Evolutionary conservation across 768 basidiomycete genomes (phyloP).

Genomic region (Chalciporus pseudorubinellus): DNA sequence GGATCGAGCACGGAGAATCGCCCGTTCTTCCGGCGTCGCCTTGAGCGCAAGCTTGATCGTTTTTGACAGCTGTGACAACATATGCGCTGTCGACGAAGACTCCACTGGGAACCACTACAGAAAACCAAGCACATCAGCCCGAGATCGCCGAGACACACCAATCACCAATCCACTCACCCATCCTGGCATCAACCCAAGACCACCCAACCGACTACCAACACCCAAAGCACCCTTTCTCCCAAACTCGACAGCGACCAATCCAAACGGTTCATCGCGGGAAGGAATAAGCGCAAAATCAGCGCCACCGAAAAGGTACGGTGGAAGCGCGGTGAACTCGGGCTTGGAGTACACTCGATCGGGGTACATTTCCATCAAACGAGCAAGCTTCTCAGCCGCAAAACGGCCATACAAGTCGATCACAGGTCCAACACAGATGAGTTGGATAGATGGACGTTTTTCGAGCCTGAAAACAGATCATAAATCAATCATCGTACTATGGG

Average conservation of each 20-base stretch:
- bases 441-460: conserved; percentile 82
- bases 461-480: conserved; percentile 44
- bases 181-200: conserved; percentile 95
- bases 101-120: conserved; percentile 94
- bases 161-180: conserved; percentile 60
- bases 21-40: conserved; percentile 87
- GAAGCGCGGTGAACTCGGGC: conserved; percentile 92
- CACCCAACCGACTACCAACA: conserved; percentile 91
- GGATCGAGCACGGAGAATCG: conserved; percentile 88
- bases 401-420: conserved; percentile 95
- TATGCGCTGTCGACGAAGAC: conserved; percentile 87
- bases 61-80: conserved; percentile 92
- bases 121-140: background rate
- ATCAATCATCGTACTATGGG: background rate
- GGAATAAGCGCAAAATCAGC: conserved; percentile 96
- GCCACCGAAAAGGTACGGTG: conserved; percentile 90
- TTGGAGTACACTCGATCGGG: conserved; percentile 95
- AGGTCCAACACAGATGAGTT: conserved; percentile 86
- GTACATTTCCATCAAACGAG: conserved; percentile 91
- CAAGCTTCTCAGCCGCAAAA: conserved; percentile 92
- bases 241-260: conserved; percentile 94
- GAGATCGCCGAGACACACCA: background rate
- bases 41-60: conserved; percentile 93
- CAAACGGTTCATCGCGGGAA: conserved; percentile 95
- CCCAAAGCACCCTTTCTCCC: conserved; percentile 95